Base-by-base conservation (phyloP, 371 early-diverging fungal species). In the Zychaea mexicana region DNA sequence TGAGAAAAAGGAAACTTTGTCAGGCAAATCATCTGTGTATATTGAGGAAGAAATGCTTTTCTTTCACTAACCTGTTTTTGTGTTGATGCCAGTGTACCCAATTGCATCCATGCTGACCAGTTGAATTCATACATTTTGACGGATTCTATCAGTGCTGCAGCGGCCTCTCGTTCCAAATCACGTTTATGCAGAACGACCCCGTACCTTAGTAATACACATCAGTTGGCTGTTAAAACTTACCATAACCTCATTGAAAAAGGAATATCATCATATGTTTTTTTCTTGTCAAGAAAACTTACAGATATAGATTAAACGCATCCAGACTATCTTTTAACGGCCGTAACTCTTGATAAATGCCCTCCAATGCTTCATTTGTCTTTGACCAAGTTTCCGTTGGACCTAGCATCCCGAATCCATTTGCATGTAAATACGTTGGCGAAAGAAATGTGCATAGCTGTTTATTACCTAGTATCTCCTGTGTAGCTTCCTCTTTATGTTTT, bases 71-170 rank as follows among this genome's bases (percentile, higher is more conserved):
- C 82, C 39, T 81, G 76, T 52, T 82, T 78, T 26, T 69, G 69
- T 8, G 82, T 69, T 21, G 81, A 68, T 0, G 92, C 65, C 38
- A 89, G 80, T 5, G 77, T 53, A 7, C 78, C 86, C 1, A 96
- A 74, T 54, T 91, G 93, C 61, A 85, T 72, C 97, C 97, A 96
- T n/a, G 95, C 94, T 33, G 90, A 90, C 96, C 96, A 96, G 70
- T 95, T 94, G 74, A 80, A 94, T 28, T 88, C 90, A 68, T 89
- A 95, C 61, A 66, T 66, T 27, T 70, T 71, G 1, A 96, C 72
- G 5, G 96, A 92, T 60, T 85, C 69, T 12, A 92, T 28, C 17
- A 94, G 74, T 6, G 83, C 73, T 5, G 71, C 69, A n/a, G 78
- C 71, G 1, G 95, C 94, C 54, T 78, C 67, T 19, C 62, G 63